Evolutionary conservation across 768 basidiomycete genomes (phyloP), one percentile per base, ranked within the genome.

Genomic region (Calocybe gangraenosa): DNA sequence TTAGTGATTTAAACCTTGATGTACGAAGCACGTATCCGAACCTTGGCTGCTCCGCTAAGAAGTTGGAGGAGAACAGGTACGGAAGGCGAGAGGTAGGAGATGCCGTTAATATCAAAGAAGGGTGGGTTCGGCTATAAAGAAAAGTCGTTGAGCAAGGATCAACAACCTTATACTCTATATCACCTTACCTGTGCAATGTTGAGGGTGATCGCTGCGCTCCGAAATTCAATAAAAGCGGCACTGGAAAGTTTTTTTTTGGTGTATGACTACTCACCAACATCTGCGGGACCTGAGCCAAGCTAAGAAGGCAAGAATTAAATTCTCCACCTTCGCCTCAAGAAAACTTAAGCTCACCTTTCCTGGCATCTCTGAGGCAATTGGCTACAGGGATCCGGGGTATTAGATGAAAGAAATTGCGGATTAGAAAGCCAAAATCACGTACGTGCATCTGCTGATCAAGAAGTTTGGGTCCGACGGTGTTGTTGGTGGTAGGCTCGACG

Each of bases 51-150:
- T 5, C 77, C 77, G 37, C 70, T 78, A 20, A 79, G 62, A 30
- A 80, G 70, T 45, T 79, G 77, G 36, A 79, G 69, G 19, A 79
- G 68, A 13, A 78, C 68, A 0, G 78, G 78, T 1, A 73, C 56
- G 0, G 67, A 57, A 3, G 78, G 78, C 1, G 67, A 56, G 2
- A 52, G 38, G 54, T 63, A 79, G 22, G 59, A 53, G 37, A 63
- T 58, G 15, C 61, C 61, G 47, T 63, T 63, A 31, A 63, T 59
- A 41, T 59, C 58, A 31, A 58, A 62, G 58, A 63, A 63, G 2
- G 62, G 62, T 1, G 61, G 59, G 42, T 63, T 63, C 1, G 62
- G 62, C 55, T 63, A 19, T 14, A 28, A 11, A 2, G 42, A 11
- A 28, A 11, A 28, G 25, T 39, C 17, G 7, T 17, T 4, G 10